Evolutionary conservation across 139 green algal species (phyloP), one percentile per base, ranked within the genome.

Genomic region (Chlorella sp.): DNA sequence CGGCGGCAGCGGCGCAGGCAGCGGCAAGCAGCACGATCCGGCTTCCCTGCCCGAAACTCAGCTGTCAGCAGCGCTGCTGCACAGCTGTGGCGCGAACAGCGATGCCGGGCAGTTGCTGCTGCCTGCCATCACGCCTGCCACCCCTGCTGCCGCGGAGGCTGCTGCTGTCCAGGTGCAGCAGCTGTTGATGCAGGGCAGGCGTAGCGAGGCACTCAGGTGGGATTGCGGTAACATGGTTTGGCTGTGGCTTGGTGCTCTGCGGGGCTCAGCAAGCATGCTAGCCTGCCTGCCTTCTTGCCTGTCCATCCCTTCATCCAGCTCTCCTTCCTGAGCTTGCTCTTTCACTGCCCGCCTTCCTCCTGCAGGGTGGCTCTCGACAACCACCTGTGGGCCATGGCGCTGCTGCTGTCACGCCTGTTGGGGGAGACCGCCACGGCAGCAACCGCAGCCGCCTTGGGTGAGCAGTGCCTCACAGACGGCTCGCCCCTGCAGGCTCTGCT

Each of bases 361-460:
- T 78, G 39, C 91, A 94, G 81, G 77, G 90, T 87, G 36, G 94
- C 95, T 9, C 42, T 91, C 0, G 83, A 86, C 16, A 90, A 88
- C 0, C 89, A 91, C 73, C 85, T 97, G 86, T 98, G 96, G 96
- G 93, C 89, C 21, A 48, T 94, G 7, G 96, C 96, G 21, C 90
- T 98, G 79, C 69, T 98, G 57, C 89, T 98, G 53, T 92, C 96
- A 0, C 90, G 86, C 30, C 86, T 89, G 26, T 66, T 93, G 32
- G 86, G 91, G 0, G 85, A 91, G 3, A 39, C 84, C 2, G 92
- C 88, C 22, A 91, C 95, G 30, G 76, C 79, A 32, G 90, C 94
- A 0, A 84, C 85, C 1, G 90, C 89, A 19, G 86, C 91, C 2
- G 88, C 79, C 42, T 94, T 96, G 91, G 93, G 93, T 1, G 73